Evolutionary conservation across 2,329 filamentous ascomycete species (phyloP).

Genomic region (Xylaria sp.): DNA sequence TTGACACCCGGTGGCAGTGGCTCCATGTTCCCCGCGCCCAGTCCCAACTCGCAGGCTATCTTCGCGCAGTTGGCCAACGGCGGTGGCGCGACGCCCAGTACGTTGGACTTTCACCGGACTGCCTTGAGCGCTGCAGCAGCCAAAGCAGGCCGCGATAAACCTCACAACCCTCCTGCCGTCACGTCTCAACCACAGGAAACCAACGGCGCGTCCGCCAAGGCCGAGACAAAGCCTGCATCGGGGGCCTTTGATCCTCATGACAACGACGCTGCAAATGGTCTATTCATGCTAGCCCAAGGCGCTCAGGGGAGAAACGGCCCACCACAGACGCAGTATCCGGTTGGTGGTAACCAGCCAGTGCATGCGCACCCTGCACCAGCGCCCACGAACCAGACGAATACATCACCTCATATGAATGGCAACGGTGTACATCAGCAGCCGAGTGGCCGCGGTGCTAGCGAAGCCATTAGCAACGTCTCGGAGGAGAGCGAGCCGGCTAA

Average conservation of each 20-base stretch:
- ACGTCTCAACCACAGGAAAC: constrained; percentile 67
- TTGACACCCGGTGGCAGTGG: constrained; percentile 94
- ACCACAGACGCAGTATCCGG: constrained; percentile 62
- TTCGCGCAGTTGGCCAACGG: constrained; percentile 78
- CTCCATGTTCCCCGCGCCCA: constrained; percentile 95
- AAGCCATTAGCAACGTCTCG: constrained; percentile 74
- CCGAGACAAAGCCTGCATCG: constrained; percentile 61
- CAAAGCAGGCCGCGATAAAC: constrained; percentile 61
- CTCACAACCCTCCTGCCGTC: constrained; percentile 49
- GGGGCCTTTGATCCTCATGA: constrained; percentile 88
- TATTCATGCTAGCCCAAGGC: constrained; percentile 87
- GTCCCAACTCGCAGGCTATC: constrained; percentile 84
- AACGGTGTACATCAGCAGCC: constrained; percentile 58
- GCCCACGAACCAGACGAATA: constrained; percentile 52
- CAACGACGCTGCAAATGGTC: constrained; percentile 92
- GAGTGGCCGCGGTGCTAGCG: constrained; percentile 69
- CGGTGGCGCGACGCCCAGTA: constrained; percentile 87
- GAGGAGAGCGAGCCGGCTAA: constrained; percentile 78
- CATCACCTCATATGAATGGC: constrained; percentile 63
- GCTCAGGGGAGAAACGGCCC: constrained; percentile 64
- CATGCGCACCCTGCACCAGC: constrained; percentile 60
- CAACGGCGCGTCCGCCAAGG: constrained; percentile 57
- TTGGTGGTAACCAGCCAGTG: constrained; percentile 57
- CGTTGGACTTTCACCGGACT: constrained; percentile 93
- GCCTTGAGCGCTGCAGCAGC: constrained; percentile 82